phyloP scores from a whole-genome alignment of 1,139 yeast species.

The Yamadazyma dendronema region DNA sequence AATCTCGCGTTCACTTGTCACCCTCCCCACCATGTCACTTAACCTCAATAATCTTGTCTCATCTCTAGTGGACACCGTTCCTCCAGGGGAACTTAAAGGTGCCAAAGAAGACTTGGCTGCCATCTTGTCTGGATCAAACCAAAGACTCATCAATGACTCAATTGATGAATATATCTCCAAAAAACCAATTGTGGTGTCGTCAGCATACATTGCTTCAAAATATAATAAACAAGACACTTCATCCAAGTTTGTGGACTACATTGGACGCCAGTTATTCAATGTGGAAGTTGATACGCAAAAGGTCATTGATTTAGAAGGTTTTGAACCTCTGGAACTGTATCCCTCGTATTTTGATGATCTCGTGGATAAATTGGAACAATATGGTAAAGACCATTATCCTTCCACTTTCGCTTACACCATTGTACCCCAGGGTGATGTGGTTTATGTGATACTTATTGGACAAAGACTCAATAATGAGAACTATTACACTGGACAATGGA shows the following conservation, averaged over 20 bases:
- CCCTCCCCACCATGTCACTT: slow-evolving; percentile 8
- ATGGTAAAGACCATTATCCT: slow-evolving; percentile 53
- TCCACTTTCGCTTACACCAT: slow-evolving; percentile 47
- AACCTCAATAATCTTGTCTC: slow-evolving; percentile 21
- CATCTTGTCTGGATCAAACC: slow-evolving; percentile 21
- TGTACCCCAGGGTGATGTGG: slow-evolving; percentile 34
- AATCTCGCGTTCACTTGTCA: no score
- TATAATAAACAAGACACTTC: slow-evolving; percentile 31
- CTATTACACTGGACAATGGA: slow-evolving; percentile 91
- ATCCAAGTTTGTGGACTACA: slow-evolving; percentile 39
- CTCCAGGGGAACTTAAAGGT: slow-evolving; percentile 41
- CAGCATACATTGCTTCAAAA: slow-evolving; percentile 32
- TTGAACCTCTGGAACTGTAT: slow-evolving; percentile 22
- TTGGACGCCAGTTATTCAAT: slow-evolving; percentile 50
- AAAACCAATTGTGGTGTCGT: slow-evolving; percentile 31
- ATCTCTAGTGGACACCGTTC: slow-evolving; percentile 37
- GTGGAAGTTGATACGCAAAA: slow-evolving; percentile 52
- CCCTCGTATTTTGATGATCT: slow-evolving; percentile 34
- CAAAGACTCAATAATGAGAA: slow-evolving; percentile 72
- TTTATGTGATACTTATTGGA: slow-evolving; percentile 58
- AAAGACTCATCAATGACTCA: slow-evolving; percentile 27
- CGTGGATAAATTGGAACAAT: slow-evolving; percentile 29
- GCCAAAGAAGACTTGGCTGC: slow-evolving; percentile 26
- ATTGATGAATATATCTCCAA: slow-evolving; percentile 29
- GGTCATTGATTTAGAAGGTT: slow-evolving; percentile 53